phyloP scores from a whole-genome alignment of 345 rosid genomes.

The Arabidopsis thaliana region DNA sequence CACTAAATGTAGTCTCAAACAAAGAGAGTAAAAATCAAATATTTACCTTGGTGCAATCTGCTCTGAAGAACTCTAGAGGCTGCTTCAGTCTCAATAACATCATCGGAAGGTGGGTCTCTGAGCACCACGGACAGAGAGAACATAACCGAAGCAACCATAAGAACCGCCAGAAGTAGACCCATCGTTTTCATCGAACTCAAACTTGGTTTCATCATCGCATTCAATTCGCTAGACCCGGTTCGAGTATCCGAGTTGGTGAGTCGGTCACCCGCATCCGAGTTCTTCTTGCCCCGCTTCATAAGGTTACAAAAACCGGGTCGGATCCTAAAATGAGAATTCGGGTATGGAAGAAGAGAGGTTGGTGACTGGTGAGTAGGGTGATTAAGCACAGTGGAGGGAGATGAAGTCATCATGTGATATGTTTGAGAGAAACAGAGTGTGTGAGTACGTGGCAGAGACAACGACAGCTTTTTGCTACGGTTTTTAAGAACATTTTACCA shows the following conservation, averaged over 20 bases:
- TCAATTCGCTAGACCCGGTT: constrained; percentile 28
- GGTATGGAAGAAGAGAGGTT: background rate
- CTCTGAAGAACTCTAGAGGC: constrained; percentile 27
- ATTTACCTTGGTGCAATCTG: constrained; percentile 43
- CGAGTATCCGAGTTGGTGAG: constrained; percentile 29
- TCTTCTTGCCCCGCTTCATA: constrained; percentile 52
- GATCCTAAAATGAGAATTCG: constrained; percentile 13
- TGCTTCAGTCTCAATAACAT: constrained; percentile 32
- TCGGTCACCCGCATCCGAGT: constrained; percentile 31
- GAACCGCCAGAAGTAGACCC: constrained; percentile 45
- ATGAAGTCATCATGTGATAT: constrained; percentile 33
- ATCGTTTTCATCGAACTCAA: constrained; percentile 47
- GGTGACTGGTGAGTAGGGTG: background rate
- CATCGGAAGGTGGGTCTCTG: constrained; percentile 55
- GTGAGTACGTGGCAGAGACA: constrained; percentile 28
- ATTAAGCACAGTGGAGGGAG: background rate
- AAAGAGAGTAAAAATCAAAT: background rate
- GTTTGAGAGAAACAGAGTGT: background rate
- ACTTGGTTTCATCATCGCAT: constrained; percentile 30
- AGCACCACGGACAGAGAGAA: constrained; percentile 56
- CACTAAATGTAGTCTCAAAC: background rate
- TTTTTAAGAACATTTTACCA: no score
- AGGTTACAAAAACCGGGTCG: constrained; percentile 14
- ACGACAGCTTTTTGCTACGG: background rate
- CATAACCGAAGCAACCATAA: constrained; percentile 49